Evolutionary conservation across 1,284 basidiomycete genomes (phyloP).

Genomic region (Leccinum fallax): DNA sequence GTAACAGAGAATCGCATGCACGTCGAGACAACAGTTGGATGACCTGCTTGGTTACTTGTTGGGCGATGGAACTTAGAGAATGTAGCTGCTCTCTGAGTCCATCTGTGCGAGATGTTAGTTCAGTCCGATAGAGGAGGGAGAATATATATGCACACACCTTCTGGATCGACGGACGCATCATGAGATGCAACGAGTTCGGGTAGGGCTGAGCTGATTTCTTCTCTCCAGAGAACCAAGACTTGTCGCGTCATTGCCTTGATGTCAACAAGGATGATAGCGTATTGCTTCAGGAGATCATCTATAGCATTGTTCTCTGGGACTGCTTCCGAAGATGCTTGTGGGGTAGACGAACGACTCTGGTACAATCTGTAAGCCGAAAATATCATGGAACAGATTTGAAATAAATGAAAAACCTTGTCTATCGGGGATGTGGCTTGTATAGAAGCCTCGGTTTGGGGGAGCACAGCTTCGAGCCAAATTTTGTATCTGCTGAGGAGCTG

Average conservation of each 20-base stretch:
- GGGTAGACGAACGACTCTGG: slow-evolving; percentile 52
- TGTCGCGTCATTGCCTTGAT: slow-evolving; percentile 57
- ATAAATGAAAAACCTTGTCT: slow-evolving; percentile 25
- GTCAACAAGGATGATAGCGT: slow-evolving; percentile 66
- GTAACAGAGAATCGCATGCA: slow-evolving; percentile 83
- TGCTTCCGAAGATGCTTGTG: slow-evolving; percentile 49
- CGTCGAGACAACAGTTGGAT: slow-evolving; percentile 74
- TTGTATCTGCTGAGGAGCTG: slow-evolving; percentile 80
- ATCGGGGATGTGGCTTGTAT: slow-evolving; percentile 33
- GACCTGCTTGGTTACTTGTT: slow-evolving; percentile 64
- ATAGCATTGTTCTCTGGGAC: slow-evolving; percentile 53
- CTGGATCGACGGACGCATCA: slow-evolving; percentile 43
- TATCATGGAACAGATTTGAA: neutral
- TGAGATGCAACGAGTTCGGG: slow-evolving; percentile 39
- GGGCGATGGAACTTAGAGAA: slow-evolving; percentile 49
- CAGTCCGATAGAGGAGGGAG: neutral
- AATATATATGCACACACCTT: slow-evolving; percentile 46
- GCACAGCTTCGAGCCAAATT: slow-evolving; percentile 67
- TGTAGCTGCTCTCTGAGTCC: slow-evolving; percentile 58
- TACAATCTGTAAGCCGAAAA: neutral
- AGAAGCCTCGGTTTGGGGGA: slow-evolving; percentile 36
- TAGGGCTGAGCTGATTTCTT: slow-evolving; percentile 66
- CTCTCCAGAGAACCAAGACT: slow-evolving; percentile 58
- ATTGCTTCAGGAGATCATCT: slow-evolving; percentile 68
- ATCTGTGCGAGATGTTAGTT: slow-evolving; percentile 41